phyloP scores from a whole-genome alignment of 2,329 filamentous ascomycete genomes.

The Aspergillus sp. region DNA sequence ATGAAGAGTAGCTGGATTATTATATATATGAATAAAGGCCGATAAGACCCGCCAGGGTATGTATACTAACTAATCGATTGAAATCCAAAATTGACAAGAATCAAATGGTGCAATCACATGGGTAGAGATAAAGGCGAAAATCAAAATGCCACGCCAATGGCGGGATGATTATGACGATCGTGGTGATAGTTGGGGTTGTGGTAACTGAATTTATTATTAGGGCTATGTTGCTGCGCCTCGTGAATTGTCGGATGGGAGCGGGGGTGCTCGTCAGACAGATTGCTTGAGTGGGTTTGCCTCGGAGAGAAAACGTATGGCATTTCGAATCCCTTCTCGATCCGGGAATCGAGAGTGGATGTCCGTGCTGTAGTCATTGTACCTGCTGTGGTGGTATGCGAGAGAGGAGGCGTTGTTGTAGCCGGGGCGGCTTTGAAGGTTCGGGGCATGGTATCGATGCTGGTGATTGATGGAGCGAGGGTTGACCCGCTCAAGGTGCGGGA shows the following conservation, averaged over 20 bases:
- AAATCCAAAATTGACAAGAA: not conserved
- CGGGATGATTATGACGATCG: slow-evolving; percentile 22
- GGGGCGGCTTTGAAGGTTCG: slow-evolving; percentile 23
- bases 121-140: not conserved
- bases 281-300: slow-evolving; percentile 2
- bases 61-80: not conserved
- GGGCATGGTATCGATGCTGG: slow-evolving; percentile 20
- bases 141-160: slow-evolving; percentile 36
- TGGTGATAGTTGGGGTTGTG: slow-evolving; percentile 11
- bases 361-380: slow-evolving; percentile 14
- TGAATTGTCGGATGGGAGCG: slow-evolving; percentile 16
- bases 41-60: not conserved
- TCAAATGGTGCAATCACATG: not conserved
- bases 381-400: slow-evolving; percentile 19
- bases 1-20: not conserved
- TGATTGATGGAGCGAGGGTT: slow-evolving; percentile 32
- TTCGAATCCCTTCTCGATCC: slow-evolving; percentile 9
- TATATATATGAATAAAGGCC: not conserved
- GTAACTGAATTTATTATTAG: not conserved
- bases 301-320: slow-evolving; percentile 7
- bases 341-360: slow-evolving; percentile 12
- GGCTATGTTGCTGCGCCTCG: slow-evolving; percentile 14
- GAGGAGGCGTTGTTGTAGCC: not conserved
- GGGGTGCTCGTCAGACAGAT: slow-evolving; percentile 14
- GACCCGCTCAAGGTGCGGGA: slow-evolving; percentile 37